These are phyloP conservation scores for Talaromyces funiculosus DNA, from an alignment of 2,329 filamentous ascomycete species.

Conservation along the genomic window DNA sequence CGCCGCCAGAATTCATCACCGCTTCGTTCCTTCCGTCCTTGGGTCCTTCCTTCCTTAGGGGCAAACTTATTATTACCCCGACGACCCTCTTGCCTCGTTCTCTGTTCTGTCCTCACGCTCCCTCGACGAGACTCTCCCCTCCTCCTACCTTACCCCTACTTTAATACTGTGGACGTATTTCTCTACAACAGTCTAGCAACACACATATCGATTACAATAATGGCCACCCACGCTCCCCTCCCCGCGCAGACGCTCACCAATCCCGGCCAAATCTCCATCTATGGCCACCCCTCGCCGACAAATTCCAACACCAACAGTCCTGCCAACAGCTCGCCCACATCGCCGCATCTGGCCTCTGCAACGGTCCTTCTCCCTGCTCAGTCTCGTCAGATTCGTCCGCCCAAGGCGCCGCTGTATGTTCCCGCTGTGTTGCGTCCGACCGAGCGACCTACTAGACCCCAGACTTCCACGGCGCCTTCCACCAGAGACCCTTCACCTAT, in stretches of 20 bases:
- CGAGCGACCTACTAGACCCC: conserved; percentile 35
- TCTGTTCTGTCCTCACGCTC: neutral
- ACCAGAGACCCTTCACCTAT: conserved; percentile 36
- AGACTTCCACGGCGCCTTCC: neutral
- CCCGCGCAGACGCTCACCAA: conserved; percentile 16
- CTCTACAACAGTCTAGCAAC: neutral
- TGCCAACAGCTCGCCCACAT: conserved; percentile 50
- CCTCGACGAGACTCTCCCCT: neutral
- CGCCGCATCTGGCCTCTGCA: conserved; percentile 42
- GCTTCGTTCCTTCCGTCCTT: neutral
- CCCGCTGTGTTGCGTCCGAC: conserved; percentile 59
- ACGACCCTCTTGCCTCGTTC: neutral
- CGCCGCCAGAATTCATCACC: neutral
- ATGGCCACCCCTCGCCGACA: conserved; percentile 39
- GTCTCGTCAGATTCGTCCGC: conserved; percentile 53
- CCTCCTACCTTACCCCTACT: neutral
- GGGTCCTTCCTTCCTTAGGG: neutral
- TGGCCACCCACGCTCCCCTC: conserved; percentile 17
- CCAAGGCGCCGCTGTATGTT: conserved; percentile 57
- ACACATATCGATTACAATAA: neutral
- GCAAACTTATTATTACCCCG: neutral
- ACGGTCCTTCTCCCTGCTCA: conserved; percentile 37
- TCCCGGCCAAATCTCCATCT: conserved; percentile 31
- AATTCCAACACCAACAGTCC: conserved; percentile 48
- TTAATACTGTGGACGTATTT: neutral